Evolutionary conservation across 179 eudicot species (phyloP), one percentile per base, ranked within the genome.

Genomic region (Sideroxylon spinosum): DNA sequence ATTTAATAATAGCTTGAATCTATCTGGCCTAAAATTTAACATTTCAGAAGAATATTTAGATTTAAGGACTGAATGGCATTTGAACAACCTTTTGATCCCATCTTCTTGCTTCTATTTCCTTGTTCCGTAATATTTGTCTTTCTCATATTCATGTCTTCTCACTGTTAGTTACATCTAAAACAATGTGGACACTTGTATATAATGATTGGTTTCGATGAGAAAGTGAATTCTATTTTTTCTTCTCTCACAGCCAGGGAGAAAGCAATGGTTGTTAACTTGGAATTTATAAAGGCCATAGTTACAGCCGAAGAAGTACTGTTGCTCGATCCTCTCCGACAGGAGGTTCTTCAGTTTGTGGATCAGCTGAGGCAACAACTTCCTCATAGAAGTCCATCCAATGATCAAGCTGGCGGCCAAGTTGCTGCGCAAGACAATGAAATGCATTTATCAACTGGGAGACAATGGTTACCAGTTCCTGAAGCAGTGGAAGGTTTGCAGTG

Each of bases 291-390:
- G 81, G 98, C 98, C 55, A 92, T 94, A 78, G 88, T 94, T 69
- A 92, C 98, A 66, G 98, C 98, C 72, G 97, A 94, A 86, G 98
- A 94, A 85, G 89, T 92, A 32, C 82, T 94, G 78, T 87, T 94
- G 87, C 93, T 94, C 79, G 98, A 94, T 86, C 97, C 98, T 89
- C 87, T 94, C 61, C 86, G 94, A 29, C 96, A 94, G 79, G 97
- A 94, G 86, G 98, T 91, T 86, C 94, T 94, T 79, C 97, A 96
- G 19, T 94, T 94, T 79, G 96, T 94, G n/a, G 98, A 94, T 82
- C 98, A 94, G 82, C 90, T 94, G 72, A 89, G 92, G 82, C 90
- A 81, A 63, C 96, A 89, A 76, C 92, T 94, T 83, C 79, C 88
- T 68, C 89, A 72, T 26, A 91, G 79, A 85, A 81, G 67, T 71